These are phyloP conservation scores for Penicillium canescens DNA, from an alignment of 495 filamentous ascomycete genomes.

Conservation along the genomic window DNA sequence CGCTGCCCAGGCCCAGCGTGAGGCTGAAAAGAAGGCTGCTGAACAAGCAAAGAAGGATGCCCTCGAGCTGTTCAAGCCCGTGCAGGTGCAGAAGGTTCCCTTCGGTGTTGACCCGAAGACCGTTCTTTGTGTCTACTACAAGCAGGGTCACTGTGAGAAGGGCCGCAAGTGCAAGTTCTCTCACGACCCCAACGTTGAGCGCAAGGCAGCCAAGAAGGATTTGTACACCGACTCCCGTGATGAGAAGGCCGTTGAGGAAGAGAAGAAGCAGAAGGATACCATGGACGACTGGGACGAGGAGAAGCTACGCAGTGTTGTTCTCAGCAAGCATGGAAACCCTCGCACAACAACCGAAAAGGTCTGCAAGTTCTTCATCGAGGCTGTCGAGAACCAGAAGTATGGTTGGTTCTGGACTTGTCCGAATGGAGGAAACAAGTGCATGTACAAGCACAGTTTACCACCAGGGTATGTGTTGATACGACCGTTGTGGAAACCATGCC, in stretches of 20 bases:
- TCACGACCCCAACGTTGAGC: conserved; percentile 85
- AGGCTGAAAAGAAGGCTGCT: conserved; percentile 86
- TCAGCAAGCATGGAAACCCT: conserved; percentile 97
- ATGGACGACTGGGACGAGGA: conserved; percentile 98
- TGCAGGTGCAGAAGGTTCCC: conserved; percentile 92
- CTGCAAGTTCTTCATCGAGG: conserved; percentile 98
- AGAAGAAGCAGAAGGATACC: conserved; percentile 84
- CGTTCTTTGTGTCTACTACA: conserved; percentile 93
- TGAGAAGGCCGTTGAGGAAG: conserved; percentile 63
- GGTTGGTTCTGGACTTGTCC: conserved; percentile 99
- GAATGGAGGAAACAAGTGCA: conserved; percentile 96
- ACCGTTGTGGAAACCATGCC: not conserved
- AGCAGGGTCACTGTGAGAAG: conserved; percentile 97
- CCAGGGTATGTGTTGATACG: conserved; percentile 65
- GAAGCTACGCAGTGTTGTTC: conserved; percentile 84
- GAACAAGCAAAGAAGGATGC: conserved; percentile 77
- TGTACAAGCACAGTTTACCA: conserved; percentile 94
- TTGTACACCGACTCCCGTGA: conserved; percentile 86
- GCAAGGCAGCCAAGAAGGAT: conserved; percentile 89
- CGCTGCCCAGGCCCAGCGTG: conserved; percentile 81
- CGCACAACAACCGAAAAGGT: conserved; percentile 96
- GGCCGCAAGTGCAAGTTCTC: conserved; percentile 97
- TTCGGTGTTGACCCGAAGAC: conserved; percentile 99
- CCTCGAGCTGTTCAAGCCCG: conserved; percentile 86
- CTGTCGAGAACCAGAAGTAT: conserved; percentile 97